Percentiles rank a stretch among this genome's conserved stretches.
phyloP scores from a whole-genome alignment of 2,329 filamentous ascomycete genomes.

The Penicillium sp. region DNA sequence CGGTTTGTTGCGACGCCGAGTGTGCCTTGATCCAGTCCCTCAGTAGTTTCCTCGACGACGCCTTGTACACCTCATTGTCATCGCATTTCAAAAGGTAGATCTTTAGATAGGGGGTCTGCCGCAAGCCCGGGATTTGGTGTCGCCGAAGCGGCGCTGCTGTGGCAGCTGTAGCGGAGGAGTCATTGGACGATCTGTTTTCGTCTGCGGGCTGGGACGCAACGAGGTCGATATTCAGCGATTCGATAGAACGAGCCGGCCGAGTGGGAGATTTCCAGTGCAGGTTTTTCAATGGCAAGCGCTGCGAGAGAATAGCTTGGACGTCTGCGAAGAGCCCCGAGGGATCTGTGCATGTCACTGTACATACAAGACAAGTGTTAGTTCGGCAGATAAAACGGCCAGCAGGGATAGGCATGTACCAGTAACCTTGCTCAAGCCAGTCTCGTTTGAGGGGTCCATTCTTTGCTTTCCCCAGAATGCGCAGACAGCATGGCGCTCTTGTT shows the following conservation, averaged over 20 bases:
- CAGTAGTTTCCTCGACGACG: conserved; percentile 69
- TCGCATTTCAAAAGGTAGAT: conserved; percentile 86
- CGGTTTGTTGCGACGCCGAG: conserved; percentile 53
- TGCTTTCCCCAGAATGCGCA: conserved; percentile 26
- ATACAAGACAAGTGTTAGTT: conserved; percentile 18
- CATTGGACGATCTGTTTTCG: conserved; percentile 34
- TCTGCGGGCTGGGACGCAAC: conserved; percentile 56
- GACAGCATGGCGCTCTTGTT: conserved; percentile 26
- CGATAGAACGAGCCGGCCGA: conserved; percentile 86
- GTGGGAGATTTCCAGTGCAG: conserved; percentile 96
- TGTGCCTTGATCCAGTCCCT: conserved; percentile 88
- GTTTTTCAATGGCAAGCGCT: conserved; percentile 80
- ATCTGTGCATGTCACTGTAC: conserved; percentile 89
- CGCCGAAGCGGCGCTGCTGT: conserved; percentile 50
- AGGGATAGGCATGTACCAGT: conserved; percentile 53
- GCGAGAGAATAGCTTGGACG: conserved; percentile 70
- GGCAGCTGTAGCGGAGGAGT: conserved; percentile 28
- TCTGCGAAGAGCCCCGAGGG: conserved; percentile 83
- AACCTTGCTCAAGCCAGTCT: conserved; percentile 66
- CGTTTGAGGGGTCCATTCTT: conserved; percentile 38
- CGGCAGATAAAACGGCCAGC: not conserved
- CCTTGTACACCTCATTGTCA: conserved; percentile 92
- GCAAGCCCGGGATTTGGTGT: conserved; percentile 91
- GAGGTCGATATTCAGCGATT: conserved; percentile 85
- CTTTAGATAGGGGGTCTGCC: conserved; percentile 91